Conservation (phyloP, 257 asterid genomes). For the Echium plantagineum region DNA sequence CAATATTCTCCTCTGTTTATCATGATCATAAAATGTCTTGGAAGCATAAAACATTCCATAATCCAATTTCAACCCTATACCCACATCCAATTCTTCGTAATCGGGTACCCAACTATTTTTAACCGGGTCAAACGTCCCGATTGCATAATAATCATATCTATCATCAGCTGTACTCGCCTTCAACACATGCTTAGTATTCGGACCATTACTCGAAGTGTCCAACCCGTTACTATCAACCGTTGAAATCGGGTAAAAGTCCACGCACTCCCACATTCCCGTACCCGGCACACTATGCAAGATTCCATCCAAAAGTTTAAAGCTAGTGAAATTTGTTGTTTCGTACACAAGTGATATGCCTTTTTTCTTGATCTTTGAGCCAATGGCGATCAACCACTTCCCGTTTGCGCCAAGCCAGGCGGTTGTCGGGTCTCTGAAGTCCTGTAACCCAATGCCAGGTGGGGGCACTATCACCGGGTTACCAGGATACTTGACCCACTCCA, state of each 20-base stretch:
- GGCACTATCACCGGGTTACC: conserved; percentile 63
- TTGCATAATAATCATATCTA: conserved; percentile 47
- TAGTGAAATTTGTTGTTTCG: conserved; percentile 43
- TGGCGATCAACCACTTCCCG: conserved; percentile 50
- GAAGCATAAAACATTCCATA: conserved; percentile 74
- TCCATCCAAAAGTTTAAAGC: conserved; percentile 33
- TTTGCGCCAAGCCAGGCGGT: conserved; percentile 65
- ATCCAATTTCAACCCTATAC: conserved; percentile 50
- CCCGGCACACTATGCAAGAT: conserved; percentile 44
- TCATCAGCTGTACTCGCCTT: conserved; percentile 53
- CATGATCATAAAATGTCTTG: conserved; percentile 62
- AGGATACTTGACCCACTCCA: conserved; percentile 58
- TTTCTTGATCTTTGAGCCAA: conserved; percentile 52
- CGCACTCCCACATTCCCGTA: conserved; percentile 93
- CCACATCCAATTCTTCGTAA: conserved; percentile 52
- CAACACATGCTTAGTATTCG: conserved; percentile 47
- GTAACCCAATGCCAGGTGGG: conserved; percentile 56
- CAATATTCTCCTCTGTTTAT: conserved; percentile 44
- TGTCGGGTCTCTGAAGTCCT: conserved; percentile 74
- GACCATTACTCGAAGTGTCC: conserved; percentile 59
- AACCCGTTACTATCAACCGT: conserved; percentile 34
- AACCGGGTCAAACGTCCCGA: conserved; percentile 50
- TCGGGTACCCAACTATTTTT: conserved; percentile 60
- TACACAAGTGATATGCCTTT: conserved; percentile 61
- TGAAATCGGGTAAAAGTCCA: conserved; percentile 70